Percentiles rank a stretch among this genome's conserved stretches.
Conservation (phyloP, 371 early-diverging fungal genomes). For the Mortierella sp. region DNA sequence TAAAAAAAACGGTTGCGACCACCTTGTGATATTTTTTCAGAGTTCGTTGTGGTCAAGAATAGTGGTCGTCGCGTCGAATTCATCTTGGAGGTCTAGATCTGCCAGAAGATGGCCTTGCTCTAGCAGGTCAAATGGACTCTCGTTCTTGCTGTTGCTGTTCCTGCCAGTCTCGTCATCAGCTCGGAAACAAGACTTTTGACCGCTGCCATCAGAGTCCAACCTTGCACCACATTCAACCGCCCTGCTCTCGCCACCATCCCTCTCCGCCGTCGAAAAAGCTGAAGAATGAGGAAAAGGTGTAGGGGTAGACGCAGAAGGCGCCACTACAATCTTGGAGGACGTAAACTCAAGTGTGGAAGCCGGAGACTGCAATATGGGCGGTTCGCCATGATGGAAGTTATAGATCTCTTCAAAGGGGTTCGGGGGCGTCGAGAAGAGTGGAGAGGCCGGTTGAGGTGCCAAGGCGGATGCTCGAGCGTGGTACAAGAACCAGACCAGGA, state of each 20-base stretch:
- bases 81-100: background rate
- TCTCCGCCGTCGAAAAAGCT: background rate
- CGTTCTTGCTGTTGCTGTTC: background rate
- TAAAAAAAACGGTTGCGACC: no score
- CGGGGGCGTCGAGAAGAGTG: constrained; percentile 22
- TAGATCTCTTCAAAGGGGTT: constrained; percentile 27
- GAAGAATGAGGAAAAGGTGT: background rate
- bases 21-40: background rate
- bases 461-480: constrained; percentile 23
- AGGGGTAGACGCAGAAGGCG: background rate
- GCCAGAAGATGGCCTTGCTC: background rate
- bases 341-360: background rate
- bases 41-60: background rate
- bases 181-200: background rate
- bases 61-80: background rate
- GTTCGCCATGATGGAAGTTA: constrained; percentile 29
- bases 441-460: constrained; percentile 33
- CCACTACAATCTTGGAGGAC: background rate
- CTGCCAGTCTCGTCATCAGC: background rate
- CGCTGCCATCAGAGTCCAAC: background rate
- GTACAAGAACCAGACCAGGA: constrained; percentile 34
- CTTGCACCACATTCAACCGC: background rate
- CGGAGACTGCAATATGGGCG: constrained; percentile 17
- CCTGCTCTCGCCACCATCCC: background rate
- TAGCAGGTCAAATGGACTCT: background rate